Evolutionary conservation across 2,329 filamentous ascomycete genomes (phyloP), one percentile per base, ranked within the genome.

Genomic region (Fusarium albidum): DNA sequence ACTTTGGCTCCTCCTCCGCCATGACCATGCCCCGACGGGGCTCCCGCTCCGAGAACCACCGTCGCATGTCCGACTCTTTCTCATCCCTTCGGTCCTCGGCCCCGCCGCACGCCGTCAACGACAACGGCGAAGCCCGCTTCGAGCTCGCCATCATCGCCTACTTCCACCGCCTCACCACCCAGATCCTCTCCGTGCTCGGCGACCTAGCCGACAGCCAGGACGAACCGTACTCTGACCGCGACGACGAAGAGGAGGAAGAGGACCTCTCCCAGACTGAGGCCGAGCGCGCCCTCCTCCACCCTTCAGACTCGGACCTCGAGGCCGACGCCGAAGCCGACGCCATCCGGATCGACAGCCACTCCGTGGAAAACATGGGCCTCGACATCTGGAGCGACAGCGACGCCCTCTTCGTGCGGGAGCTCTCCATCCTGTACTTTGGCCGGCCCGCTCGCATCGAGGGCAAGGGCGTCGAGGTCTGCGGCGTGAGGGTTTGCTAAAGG

Each of bases 61-160:
- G 68, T 9, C 68, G n/a, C n/a, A n/a, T 79, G 14, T 64, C 69
- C 15, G 76, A 79, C 28, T 83, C 80, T 3, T 68, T 81, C 25
- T 68, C 75, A 6, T 81, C 79, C 17, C 69, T 82, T 14, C 72
- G 59, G 27, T 34, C 72, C 18, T n/a, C n/a, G n/a, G 74, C 68
- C 32, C 21, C 71, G 70, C 37, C 73, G 72, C 45, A 65, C 65
- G 5, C 66, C 66, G 21, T 21, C n/a, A 64, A 68, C 2, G 70
- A 71, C 11, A 66, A 72, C 6, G 74, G 77, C 25, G 76, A 82
- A 60, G 81, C 82, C 37, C 72, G 76, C 39, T 69, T 83, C 10
- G 88, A 92, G 68, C 85, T 91, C 55, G 84, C 87, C 33, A 83
- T 92, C 43, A 90, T 93, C 48, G 87, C 89, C 2, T 95, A 92